Evolutionary conservation across 495 filamentous ascomycete species (phyloP).

Genomic region (Aspergillus indologenus): DNA sequence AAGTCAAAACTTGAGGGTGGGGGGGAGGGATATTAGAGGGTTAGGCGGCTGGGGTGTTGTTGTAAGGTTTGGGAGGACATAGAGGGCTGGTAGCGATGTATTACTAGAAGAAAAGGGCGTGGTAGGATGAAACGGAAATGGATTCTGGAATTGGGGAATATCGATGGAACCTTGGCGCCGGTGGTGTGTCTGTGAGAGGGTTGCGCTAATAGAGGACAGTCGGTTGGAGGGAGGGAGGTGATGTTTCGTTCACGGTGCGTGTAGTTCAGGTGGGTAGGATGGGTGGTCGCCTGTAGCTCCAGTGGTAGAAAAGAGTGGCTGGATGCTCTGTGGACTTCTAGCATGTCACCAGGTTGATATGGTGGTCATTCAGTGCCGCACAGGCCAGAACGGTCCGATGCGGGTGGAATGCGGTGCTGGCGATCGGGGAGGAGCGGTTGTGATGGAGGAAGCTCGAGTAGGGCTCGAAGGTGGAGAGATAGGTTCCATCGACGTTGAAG

Average conservation of each 20-base stretch:
- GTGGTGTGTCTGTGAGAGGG: no score
- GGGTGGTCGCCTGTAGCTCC: background rate
- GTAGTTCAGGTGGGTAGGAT: background rate
- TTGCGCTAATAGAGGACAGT: background rate
- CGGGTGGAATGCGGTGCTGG: slow-evolving; percentile 91
- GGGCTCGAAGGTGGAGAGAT: slow-evolving; percentile 78
- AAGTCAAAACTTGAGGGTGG: background rate
- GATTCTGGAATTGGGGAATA: no score
- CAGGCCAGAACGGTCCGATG: slow-evolving; percentile 90
- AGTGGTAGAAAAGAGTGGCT: background rate
- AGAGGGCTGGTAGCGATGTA: no score
- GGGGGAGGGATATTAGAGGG: background rate
- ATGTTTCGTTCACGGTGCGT: background rate
- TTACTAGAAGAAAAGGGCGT: no score
- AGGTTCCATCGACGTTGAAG: slow-evolving; percentile 78
- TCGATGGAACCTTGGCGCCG: no score
- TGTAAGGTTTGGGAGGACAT: background rate
- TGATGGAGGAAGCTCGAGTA: slow-evolving; percentile 84
- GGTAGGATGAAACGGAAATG: no score
- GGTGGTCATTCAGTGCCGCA: slow-evolving; percentile 55
- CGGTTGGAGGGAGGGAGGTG: background rate
- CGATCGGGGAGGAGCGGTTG: slow-evolving; percentile 72
- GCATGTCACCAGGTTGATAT: slow-evolving; percentile 46
- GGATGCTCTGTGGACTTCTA: slow-evolving; percentile 20
- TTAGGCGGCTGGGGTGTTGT: no score